Conservation (phyloP, 2,329 filamentous ascomycete genomes). For the Diaporthe ampelina region DNA sequence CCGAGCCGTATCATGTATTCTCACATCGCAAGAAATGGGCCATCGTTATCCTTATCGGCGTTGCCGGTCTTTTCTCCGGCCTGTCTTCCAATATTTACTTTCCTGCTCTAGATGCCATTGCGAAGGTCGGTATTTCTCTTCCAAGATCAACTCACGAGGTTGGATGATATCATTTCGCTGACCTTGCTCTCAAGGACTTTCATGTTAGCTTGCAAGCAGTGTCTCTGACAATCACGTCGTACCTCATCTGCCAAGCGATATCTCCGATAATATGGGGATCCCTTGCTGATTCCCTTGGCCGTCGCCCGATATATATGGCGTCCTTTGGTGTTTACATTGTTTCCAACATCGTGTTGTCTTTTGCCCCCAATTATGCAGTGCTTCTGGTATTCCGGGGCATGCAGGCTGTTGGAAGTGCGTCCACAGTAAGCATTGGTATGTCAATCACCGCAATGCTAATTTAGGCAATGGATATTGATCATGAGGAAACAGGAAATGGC, state of each 20-base stretch:
- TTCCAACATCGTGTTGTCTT: constrained; percentile 61
- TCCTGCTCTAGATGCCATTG: constrained; percentile 57
- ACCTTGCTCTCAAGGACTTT: constrained; percentile 45
- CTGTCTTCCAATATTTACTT: constrained; percentile 66
- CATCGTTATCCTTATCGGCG: constrained; percentile 62
- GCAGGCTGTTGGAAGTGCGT: constrained; percentile 63
- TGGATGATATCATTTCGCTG: neutral
- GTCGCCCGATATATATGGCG: constrained; percentile 59
- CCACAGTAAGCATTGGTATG: constrained; percentile 62
- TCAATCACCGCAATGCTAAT: neutral
- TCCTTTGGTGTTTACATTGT: constrained; percentile 62
- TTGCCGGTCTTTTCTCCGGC: constrained; percentile 67
- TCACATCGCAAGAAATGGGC: constrained; percentile 56
- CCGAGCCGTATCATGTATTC: constrained; percentile 52
- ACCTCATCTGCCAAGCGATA: constrained; percentile 65
- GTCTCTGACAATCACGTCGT: constrained; percentile 59
- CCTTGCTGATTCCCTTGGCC: constrained; percentile 61
- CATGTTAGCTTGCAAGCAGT: constrained; percentile 49
- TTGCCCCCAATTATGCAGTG: constrained; percentile 57
- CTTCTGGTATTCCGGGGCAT: constrained; percentile 61
- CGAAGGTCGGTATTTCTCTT: constrained; percentile 46
- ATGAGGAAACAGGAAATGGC: constrained; percentile 45
- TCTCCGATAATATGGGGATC: constrained; percentile 64
- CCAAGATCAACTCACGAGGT: neutral
- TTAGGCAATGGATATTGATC: neutral